Base-by-base conservation (phyloP, 495 filamentous ascomycete genomes). In the Melanomma pulvis-pyrius region DNA sequence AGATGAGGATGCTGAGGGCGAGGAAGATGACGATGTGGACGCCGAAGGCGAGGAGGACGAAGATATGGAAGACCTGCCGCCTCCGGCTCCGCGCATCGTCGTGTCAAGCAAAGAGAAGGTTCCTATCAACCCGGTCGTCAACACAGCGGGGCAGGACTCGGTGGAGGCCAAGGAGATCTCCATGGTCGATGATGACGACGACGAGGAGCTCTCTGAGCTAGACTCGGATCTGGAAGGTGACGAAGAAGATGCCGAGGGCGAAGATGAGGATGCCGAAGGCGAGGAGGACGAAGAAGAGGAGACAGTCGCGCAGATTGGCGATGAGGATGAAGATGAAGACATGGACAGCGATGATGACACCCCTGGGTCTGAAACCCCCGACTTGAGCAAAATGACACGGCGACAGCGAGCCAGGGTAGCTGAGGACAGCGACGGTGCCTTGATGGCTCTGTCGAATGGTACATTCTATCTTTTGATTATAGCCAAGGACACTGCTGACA, bases 361-460 rank as follows among this genome's bases (percentile, higher is more conserved):
- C 0, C 78, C 80, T 4, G 19, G 24, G n/a, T 79, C 79, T n/a
- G 84, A 83, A 29, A 90, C 88, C 0, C 92, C 92, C 0, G 91
- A 97, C 74, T 77, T 91, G 36, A 90, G 87, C 74, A 91, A 91
- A 71, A 84, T 96, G 78, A 98, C 94, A 19, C 92, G 93, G 72
- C 83, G 94, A 51, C 94, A 98, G 76, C 80, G 90, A 50, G 88
- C 88, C 17, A 57, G 63, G 56, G 83, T 87, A 65, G 79, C 89
- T 52, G 87, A 90, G 34, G 90, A 92, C 30, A 85, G 81, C 12
- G 80, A 89, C 44, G 86, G 86, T 51, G 84, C 84, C n/a, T 82
- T 93, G 56, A 75, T 98, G 76, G 92, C 96, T 71, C 80, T 98
- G 11, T 93, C 92, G 1, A 94, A 96, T 82, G 87, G 87, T 87